Percentiles rank a stretch among this genome's conserved stretches.
These are phyloP conservation scores for Perkinsus marinus DNA, from an alignment of 169 alveolate genomes.

Conservation along the genomic window DNA sequence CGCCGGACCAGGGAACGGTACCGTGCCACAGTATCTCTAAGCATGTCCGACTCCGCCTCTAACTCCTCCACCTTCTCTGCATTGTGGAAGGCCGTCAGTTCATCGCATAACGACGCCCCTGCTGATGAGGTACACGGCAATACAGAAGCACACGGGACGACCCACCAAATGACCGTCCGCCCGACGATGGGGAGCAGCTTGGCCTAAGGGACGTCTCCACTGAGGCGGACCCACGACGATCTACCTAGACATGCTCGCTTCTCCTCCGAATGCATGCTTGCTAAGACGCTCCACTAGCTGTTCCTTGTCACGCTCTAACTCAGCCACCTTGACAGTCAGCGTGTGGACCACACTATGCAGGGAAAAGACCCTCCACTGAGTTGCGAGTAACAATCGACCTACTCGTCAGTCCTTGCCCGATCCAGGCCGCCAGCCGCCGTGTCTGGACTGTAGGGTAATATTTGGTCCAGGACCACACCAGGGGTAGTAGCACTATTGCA, in stretches of 20 bases:
- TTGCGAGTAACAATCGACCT: background rate
- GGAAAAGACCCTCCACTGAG: background rate
- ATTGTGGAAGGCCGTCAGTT: background rate
- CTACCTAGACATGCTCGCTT: background rate
- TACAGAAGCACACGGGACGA: background rate
- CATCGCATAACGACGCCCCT: background rate
- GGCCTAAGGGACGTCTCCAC: background rate
- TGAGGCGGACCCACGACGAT: background rate
- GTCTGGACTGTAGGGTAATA: background rate
- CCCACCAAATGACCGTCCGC: background rate
- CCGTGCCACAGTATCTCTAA: background rate
- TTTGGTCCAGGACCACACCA: background rate
- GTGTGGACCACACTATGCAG: background rate
- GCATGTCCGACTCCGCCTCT: background rate
- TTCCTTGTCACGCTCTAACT: background rate
- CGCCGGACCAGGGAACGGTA: background rate
- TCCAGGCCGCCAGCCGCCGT: background rate
- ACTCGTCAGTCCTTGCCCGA: background rate
- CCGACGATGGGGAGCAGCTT: background rate
- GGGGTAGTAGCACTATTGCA: background rate
- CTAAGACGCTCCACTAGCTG: background rate
- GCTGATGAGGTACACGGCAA: background rate
- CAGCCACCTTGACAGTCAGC: background rate
- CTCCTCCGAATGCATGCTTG: background rate
- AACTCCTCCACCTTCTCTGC: background rate